phyloP scores from a whole-genome alignment of 345 rosid genomes.

The Reutealis trisperma region DNA sequence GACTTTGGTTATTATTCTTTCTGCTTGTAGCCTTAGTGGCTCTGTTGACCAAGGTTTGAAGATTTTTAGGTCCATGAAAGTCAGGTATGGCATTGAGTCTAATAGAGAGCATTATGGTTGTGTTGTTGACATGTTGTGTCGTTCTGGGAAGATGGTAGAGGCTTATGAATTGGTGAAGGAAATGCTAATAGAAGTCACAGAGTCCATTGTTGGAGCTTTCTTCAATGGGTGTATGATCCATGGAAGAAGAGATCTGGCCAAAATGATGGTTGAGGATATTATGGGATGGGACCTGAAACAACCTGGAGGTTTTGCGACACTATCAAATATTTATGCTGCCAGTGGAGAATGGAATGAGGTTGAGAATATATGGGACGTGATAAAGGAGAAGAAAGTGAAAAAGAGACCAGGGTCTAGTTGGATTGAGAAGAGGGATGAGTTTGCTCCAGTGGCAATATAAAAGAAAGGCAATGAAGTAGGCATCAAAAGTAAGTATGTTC shows the following conservation, averaged over 20 bases:
- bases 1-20: not conserved
- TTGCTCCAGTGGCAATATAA: constrained; percentile 3
- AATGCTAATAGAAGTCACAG: constrained; percentile 3
- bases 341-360: no score
- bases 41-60: not conserved
- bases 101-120: not conserved
- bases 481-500: not conserved
- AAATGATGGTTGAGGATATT: no score
- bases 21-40: not conserved
- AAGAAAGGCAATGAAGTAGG: not conserved
- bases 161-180: constrained; percentile 9
- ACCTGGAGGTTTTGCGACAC: no score
- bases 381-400: no score
- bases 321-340: no score
- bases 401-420: not conserved
- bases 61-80: not conserved
- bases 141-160: not conserved
- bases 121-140: constrained; percentile 7
- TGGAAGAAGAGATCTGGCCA: no score
- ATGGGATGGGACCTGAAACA: no score
- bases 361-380: no score
- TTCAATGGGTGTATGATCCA: no score
- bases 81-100: not conserved
- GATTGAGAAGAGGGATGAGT: constrained; percentile 10
- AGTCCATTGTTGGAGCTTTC: no score